A percentile compares a stretch with the other conserved stretches of the same genome.
phyloP scores from a whole-genome alignment of 2,329 filamentous ascomycete genomes.

The Neocatenulostroma microsporum region DNA sequence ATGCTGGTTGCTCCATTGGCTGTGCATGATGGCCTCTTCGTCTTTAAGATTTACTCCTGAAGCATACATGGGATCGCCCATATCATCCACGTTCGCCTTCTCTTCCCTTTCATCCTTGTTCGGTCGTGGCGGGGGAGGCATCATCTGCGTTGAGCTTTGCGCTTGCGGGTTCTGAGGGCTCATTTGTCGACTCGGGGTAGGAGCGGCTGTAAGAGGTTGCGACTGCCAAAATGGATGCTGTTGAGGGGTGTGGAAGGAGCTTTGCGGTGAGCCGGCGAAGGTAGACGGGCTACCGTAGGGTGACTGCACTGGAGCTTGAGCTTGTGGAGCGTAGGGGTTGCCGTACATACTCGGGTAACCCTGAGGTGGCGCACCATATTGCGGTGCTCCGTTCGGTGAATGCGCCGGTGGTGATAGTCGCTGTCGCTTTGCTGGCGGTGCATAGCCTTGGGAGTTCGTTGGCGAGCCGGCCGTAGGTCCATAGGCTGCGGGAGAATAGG shows the following conservation, averaged over 20 bases:
- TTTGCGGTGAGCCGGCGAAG: conserved; percentile 21
- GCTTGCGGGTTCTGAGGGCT: conserved; percentile 10
- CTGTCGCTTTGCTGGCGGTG: conserved; percentile 61
- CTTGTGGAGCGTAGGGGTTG: conserved; percentile 33
- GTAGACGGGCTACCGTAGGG: conserved; percentile 21
- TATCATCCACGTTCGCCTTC: conserved; percentile 58
- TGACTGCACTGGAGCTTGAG: conserved; percentile 20
- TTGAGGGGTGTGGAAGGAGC: conserved; percentile 27
- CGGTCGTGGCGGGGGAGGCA: conserved; percentile 58
- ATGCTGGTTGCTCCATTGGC: conserved; percentile 50
- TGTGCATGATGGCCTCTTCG: conserved; percentile 74
- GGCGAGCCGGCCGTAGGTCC: conserved; percentile 37
- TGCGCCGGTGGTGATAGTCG: conserved; percentile 61
- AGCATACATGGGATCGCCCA: conserved; percentile 74
- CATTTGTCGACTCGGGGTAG: conserved; percentile 3
- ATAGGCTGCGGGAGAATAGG: conserved; percentile 35
- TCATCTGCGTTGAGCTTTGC: conserved; percentile 28
- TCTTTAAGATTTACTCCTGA: conserved; percentile 82
- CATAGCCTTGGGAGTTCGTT: conserved; percentile 46
- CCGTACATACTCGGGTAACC: conserved; percentile 32
- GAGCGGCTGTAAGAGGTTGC: conserved; percentile 12
- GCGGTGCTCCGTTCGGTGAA: conserved; percentile 45
- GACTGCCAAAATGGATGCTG: conserved; percentile 13
- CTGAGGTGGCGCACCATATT: conserved; percentile 32
- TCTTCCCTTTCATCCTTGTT: conserved; percentile 49